Evolutionary conservation across 208 protist species (phyloP).

Genomic region (Acanthamoeba lugdunensis): DNA sequence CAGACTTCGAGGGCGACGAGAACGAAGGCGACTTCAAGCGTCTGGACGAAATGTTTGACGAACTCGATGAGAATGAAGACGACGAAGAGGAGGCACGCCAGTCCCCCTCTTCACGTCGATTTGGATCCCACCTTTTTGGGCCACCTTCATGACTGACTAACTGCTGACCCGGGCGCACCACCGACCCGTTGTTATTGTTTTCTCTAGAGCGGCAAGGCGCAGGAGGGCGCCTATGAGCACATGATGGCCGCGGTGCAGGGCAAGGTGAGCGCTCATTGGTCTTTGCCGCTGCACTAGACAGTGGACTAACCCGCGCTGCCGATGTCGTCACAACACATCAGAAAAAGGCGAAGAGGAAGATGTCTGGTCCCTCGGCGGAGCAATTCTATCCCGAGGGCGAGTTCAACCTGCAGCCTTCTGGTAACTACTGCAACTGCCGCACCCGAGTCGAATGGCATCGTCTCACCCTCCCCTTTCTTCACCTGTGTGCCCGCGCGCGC

Average conservation of each 20-base stretch:
- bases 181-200: neutral
- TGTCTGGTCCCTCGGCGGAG: neutral
- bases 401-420: slow-evolving; percentile 54
- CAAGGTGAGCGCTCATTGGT: neutral
- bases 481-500: neutral
- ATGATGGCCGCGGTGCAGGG: slow-evolving; percentile 64
- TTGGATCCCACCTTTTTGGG: neutral
- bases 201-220: neutral
- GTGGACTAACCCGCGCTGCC: too few relatives aligned
- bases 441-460: neutral
- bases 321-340: neutral
- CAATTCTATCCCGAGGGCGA: slow-evolving; percentile 69
- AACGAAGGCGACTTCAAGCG: slow-evolving; percentile 36
- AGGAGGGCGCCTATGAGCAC: slow-evolving; percentile 57
- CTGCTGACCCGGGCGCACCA: neutral
- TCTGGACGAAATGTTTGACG: slow-evolving; percentile 68
- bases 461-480: neutral
- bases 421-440: neutral
- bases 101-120: neutral
- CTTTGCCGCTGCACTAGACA: neutral
- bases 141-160: neutral
- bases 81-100: slow-evolving; percentile 2
- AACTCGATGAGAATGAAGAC: slow-evolving; percentile 33
- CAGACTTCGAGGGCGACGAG: slow-evolving; percentile 49
- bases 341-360: slow-evolving; percentile 58